Conservation (phyloP, 139 green algal genomes). For the Desmodesmus armatus region DNA sequence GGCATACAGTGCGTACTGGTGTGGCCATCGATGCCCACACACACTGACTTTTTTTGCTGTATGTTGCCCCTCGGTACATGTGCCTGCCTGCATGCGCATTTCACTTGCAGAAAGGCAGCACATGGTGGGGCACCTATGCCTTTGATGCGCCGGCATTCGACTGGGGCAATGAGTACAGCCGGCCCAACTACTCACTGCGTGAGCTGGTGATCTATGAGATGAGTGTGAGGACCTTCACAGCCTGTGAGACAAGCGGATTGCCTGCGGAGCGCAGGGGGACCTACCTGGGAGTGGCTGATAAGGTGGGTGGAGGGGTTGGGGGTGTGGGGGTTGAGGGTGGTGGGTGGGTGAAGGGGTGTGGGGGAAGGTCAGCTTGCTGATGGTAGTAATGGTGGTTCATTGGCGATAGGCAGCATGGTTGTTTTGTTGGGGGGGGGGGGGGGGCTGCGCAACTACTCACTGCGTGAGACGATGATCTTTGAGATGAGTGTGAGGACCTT, state of each 20-base stretch:
- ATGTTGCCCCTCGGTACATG: no score
- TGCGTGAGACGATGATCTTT: slow-evolving; percentile 82
- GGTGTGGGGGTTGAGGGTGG: no score
- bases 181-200: slow-evolving; percentile 52
- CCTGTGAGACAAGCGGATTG: slow-evolving; percentile 66
- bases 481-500: slow-evolving; percentile 88
- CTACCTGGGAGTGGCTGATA: slow-evolving; percentile 81
- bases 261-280: slow-evolving; percentile 69
- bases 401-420: no score
- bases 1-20: no score
- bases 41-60: no score
- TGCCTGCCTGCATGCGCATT: no score
- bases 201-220: slow-evolving; percentile 90
- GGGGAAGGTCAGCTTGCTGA: no score
- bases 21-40: no score
- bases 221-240: slow-evolving; percentile 87
- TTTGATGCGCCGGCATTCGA: slow-evolving; percentile 83
- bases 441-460: slow-evolving; percentile 43
- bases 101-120: slow-evolving; percentile 74
- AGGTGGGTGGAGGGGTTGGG: no score
- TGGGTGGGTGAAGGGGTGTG: no score
- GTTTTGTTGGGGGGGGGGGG: no score
- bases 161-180: slow-evolving; percentile 78
- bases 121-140: slow-evolving; percentile 89
- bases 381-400: no score